phyloP scores from a whole-genome alignment of 179 eudicot genomes.

The Camellia oleifera region DNA sequence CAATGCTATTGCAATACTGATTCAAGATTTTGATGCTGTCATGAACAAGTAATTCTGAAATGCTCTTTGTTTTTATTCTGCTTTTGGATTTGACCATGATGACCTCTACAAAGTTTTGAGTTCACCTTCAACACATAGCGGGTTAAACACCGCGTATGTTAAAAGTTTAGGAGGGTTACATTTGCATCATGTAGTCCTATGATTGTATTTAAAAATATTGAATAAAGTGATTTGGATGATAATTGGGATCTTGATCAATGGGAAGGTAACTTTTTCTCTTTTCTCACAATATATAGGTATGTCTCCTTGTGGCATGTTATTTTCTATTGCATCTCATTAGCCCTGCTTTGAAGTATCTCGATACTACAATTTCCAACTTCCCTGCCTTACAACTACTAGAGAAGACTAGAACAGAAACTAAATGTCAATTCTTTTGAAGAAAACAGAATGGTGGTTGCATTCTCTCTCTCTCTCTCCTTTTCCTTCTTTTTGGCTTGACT shows the following conservation, averaged over 20 bases:
- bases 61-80: neutral
- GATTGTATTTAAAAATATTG: neutral
- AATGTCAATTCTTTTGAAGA: neutral
- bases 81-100: conserved; percentile 2
- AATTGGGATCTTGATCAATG: neutral
- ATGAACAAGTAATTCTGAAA: conserved; percentile 58
- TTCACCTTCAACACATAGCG: neutral
- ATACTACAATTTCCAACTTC: neutral
- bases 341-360: neutral
- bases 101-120: neutral
- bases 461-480: neutral
- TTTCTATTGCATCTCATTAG: neutral
- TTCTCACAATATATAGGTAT: neutral
- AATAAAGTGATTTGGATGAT: neutral
- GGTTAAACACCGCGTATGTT: neutral
- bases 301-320: neutral
- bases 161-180: neutral
- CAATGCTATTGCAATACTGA: conserved; percentile 82
- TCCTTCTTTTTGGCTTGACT: neutral
- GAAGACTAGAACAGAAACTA: neutral
- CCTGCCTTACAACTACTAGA: neutral
- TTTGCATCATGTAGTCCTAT: neutral
- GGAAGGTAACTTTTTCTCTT: neutral
- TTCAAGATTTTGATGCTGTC: conserved; percentile 94
- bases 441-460: neutral